A percentile compares a stretch with the other conserved stretches of the same genome.
These are phyloP conservation scores for Theobroma cacao DNA, from an alignment of 345 rosid genomes.

Conservation along the genomic window DNA sequence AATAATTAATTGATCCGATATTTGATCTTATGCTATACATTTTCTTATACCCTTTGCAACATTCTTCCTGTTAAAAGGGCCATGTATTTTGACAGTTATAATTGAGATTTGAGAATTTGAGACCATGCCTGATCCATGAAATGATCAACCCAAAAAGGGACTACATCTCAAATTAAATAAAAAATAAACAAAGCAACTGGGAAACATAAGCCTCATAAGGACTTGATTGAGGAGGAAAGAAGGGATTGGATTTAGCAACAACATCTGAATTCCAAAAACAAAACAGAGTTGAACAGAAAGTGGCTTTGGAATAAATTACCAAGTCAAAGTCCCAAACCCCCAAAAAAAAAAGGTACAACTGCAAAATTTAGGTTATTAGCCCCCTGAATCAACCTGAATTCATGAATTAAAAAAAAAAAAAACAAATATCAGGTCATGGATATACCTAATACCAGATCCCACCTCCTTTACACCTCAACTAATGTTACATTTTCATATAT, in stretches of 20 bases:
- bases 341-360: not conserved
- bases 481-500: slow-evolving; percentile 30
- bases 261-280: not conserved
- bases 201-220: no score
- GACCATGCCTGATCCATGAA: no score
- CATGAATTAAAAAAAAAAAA: not conserved
- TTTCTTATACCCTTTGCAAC: no score
- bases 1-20: not conserved
- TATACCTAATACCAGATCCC: slow-evolving; percentile 16
- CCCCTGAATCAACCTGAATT: slow-evolving; percentile 22
- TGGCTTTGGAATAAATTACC: slow-evolving; percentile 11
- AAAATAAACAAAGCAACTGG: no score
- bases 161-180: not conserved
- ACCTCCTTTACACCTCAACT: slow-evolving; percentile 30
- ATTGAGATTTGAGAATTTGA: no score
- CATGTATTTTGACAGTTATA: no score
- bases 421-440: slow-evolving; percentile 9
- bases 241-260: not conserved
- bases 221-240: not conserved
- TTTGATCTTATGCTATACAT: no score
- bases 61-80: no score
- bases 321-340: slow-evolving; percentile 4
- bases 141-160: not conserved
- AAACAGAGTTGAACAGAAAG: not conserved
- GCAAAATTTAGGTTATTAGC: slow-evolving; percentile 18